Evolutionary conservation across 352 stramenopile species (phyloP).

Genomic region (Pseudoperonospora humuli): DNA sequence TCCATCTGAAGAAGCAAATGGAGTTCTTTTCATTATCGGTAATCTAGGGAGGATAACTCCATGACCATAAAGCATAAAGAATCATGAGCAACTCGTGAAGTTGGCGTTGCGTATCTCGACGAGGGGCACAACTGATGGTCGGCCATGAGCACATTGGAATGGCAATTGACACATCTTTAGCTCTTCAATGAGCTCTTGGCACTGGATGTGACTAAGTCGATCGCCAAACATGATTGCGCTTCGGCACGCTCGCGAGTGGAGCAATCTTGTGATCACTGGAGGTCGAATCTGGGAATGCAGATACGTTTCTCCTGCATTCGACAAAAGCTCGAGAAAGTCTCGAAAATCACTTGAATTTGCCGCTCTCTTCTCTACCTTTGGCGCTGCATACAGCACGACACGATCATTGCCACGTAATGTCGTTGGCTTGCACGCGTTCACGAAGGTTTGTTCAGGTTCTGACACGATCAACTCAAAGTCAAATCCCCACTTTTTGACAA

Average conservation of each 20-base stretch:
- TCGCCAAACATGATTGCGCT: conserved; percentile 93
- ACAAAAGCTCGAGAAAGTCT: conserved; percentile 74
- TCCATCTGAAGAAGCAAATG: too few relatives aligned
- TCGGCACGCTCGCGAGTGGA: conserved; percentile 85
- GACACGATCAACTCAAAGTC: conserved; percentile 28
- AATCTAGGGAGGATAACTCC: neutral
- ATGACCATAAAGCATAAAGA: neutral
- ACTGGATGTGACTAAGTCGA: conserved; percentile 57
- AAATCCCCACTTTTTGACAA: conserved; percentile 83
- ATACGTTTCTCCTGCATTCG: conserved; percentile 14
- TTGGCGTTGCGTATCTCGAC: conserved; percentile 40
- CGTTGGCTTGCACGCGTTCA: neutral
- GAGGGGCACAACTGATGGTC: conserved; percentile 85
- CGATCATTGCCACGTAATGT: conserved; percentile 1
- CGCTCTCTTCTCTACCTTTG: conserved; percentile 65
- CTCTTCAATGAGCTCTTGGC: conserved; percentile 54
- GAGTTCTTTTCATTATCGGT: neutral
- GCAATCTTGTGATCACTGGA: conserved; percentile 68
- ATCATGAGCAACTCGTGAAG: neutral
- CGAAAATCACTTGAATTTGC: conserved; percentile 69
- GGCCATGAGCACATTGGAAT: conserved; percentile 89
- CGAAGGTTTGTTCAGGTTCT: conserved; percentile 1
- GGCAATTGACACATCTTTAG: conserved; percentile 71
- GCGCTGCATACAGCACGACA: conserved; percentile 35
- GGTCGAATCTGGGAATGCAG: conserved; percentile 34